Evolutionary conservation across 768 basidiomycete species (phyloP).

Genomic region (Suillus variegatus): DNA sequence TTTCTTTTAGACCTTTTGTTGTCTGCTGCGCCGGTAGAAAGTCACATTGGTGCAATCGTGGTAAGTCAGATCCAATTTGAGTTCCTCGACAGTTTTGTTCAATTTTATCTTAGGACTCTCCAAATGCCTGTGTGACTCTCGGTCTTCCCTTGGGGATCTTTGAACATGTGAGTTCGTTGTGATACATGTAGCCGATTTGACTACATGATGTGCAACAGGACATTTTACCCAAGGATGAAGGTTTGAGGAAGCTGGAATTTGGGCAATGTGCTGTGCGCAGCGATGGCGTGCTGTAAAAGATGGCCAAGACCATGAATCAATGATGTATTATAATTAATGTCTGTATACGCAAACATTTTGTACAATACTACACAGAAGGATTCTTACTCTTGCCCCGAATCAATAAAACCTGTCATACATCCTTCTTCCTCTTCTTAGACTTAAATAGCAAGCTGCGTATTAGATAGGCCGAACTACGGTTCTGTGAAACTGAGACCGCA

Average conservation of each 20-base stretch:
- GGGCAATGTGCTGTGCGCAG: constrained; percentile 53
- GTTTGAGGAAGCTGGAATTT: constrained; percentile 56
- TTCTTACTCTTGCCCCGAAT: neutral
- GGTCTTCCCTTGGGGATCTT: constrained; percentile 80
- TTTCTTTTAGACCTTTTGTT: constrained; percentile 56
- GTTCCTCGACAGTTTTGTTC: neutral
- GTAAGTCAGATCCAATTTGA: constrained; percentile 36
- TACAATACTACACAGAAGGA: neutral
- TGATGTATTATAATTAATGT: neutral
- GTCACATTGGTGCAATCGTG: constrained; percentile 69
- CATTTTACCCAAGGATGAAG: constrained; percentile 65
- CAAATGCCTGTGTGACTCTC: constrained; percentile 77
- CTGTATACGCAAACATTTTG: neutral
- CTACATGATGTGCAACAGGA: constrained; percentile 43
- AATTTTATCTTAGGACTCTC: constrained; percentile 53
- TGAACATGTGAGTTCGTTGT: constrained; percentile 50
- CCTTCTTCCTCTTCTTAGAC: neutral
- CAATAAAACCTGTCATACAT: neutral
- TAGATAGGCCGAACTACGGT: constrained; percentile 5
- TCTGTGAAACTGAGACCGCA: constrained; percentile 18
- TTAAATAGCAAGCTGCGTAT: neutral
- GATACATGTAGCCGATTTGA: neutral
- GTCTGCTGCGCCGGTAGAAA: constrained; percentile 70
- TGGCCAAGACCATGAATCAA: neutral
- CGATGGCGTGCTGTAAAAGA: constrained; percentile 48